Evolutionary conservation across 345 rosid species (phyloP).

Genomic region (Toxicodendron radicans): DNA sequence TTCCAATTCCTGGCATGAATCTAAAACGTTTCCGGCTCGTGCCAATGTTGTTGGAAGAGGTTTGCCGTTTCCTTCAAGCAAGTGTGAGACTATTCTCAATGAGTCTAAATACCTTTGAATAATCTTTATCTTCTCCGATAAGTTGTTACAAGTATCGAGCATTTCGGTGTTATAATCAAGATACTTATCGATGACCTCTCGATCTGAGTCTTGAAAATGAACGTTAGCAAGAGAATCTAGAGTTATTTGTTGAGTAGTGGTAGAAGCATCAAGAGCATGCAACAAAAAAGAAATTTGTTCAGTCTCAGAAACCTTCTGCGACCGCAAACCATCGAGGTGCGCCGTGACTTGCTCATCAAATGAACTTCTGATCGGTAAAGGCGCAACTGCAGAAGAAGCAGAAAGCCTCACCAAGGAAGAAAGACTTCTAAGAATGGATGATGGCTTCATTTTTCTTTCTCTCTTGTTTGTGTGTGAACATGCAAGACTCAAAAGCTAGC

Average conservation of each 20-base stretch:
- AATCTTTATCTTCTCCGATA: slow-evolving; percentile 2
- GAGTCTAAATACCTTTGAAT: slow-evolving; percentile 10
- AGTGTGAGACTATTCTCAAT: slow-evolving; percentile 9
- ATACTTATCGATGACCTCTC: neutral
- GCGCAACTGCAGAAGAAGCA: slow-evolving; percentile 5
- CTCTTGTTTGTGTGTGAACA: neutral
- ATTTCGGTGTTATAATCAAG: slow-evolving; percentile 7
- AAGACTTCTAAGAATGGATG: slow-evolving; percentile 5
- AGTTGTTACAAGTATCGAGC: slow-evolving; percentile 12
- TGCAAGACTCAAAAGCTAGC: neutral
- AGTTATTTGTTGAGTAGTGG: slow-evolving; percentile 5
- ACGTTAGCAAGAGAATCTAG: neutral
- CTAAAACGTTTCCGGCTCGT: neutral
- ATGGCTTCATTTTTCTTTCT: slow-evolving; percentile 2
- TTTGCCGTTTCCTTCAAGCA: neutral
- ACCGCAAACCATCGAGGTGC: neutral
- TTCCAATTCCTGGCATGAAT: slow-evolving; percentile 10
- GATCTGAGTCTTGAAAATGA: neutral
- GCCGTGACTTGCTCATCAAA: slow-evolving; percentile 4
- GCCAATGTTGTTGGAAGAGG: slow-evolving; percentile 10
- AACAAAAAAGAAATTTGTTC: neutral
- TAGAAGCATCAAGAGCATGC: slow-evolving; percentile 12
- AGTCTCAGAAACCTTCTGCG: neutral
- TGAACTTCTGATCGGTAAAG: slow-evolving; percentile 5
- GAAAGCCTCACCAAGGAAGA: neutral